Evolutionary conservation across 768 basidiomycete species (phyloP).

Genomic region (Hebeloma cylindrosporum): DNA sequence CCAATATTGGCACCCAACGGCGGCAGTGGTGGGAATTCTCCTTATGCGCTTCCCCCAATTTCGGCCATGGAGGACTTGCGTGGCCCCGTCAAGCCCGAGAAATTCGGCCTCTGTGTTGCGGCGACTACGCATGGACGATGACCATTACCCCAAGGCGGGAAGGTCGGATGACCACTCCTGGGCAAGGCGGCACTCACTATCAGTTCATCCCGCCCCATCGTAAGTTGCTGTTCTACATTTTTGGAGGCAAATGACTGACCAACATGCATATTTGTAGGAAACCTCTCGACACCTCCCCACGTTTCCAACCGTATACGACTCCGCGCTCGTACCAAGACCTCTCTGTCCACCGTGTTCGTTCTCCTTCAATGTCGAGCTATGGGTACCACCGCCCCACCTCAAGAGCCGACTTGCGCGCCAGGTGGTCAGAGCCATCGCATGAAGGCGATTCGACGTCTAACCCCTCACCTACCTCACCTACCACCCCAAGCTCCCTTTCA

Average conservation of each 20-base stretch:
- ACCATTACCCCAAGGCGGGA: constrained; percentile 26
- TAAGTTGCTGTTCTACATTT: constrained; percentile 4
- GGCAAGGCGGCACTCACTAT: constrained; percentile 44
- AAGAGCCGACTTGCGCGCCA: constrained; percentile 16
- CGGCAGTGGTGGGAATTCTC: constrained; percentile 30
- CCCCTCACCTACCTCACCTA: constrained; percentile 54
- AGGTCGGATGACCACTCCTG: constrained; percentile 30
- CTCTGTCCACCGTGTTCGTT: constrained; percentile 23
- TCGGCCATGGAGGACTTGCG: constrained; percentile 66
- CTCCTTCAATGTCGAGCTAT: constrained; percentile 19
- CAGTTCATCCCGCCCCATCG: constrained; percentile 34
- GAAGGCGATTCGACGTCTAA: constrained; percentile 49
- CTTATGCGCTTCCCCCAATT: constrained; percentile 66
- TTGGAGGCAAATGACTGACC: not conserved
- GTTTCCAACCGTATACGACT: constrained; percentile 30
- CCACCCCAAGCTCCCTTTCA: constrained; percentile 50
- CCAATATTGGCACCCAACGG: constrained; percentile 38
- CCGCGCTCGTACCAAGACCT: constrained; percentile 28
- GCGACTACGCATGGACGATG: constrained; percentile 59
- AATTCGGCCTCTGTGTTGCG: constrained; percentile 69
- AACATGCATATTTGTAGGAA: constrained; percentile 18
- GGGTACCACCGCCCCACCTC: constrained; percentile 1
- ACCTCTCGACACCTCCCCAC: constrained; percentile 27
- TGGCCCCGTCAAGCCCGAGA: constrained; percentile 39
- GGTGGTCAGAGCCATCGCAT: constrained; percentile 37